Evolutionary conservation across 768 basidiomycete species (phyloP).

Genomic region (Hygrophoropsis aurantiaca): DNA sequence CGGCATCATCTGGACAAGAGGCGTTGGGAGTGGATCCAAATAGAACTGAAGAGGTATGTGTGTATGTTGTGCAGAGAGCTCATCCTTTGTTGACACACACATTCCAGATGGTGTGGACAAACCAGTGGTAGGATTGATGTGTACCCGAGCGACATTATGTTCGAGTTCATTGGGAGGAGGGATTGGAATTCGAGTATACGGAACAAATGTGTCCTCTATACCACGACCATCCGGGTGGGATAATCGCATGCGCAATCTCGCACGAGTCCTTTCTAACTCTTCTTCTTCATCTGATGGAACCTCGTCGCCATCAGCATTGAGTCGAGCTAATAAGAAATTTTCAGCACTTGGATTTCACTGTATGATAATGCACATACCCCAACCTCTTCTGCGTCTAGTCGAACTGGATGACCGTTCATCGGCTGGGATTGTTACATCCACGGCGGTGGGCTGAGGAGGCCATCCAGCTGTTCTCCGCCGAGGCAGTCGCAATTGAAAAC

Average conservation of each 20-base stretch:
- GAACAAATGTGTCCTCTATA: constrained; percentile 5
- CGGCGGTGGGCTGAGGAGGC: too few relatives aligned
- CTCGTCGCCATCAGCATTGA: constrained; percentile 60
- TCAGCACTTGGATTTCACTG: not conserved
- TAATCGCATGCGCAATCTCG: constrained; percentile 44
- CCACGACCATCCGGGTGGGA: constrained; percentile 16
- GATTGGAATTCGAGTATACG: not conserved
- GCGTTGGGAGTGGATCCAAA: constrained; percentile 56
- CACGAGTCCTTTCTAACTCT: constrained; percentile 53
- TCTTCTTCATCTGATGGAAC: constrained; percentile 62
- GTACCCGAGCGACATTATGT: constrained; percentile 8
- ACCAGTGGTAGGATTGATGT: constrained; percentile 5
- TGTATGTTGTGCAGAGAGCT: constrained; percentile 8
- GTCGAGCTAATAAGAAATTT: constrained; percentile 25
- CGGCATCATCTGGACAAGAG: constrained; percentile 50
- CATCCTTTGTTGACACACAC: constrained; percentile 7
- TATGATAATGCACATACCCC: constrained; percentile 23
- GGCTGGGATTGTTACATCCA: too few relatives aligned
- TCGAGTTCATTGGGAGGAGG: constrained; percentile 1
- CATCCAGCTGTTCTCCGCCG: too few relatives aligned
- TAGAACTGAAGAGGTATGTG: constrained; percentile 1
- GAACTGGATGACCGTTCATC: not conserved
- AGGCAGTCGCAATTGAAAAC: too few relatives aligned
- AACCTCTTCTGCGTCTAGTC: constrained; percentile 31
- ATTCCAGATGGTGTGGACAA: constrained; percentile 4